These are phyloP conservation scores for Globisporangium cylindrosporum DNA, from an alignment of 352 stramenopile species.

Conservation along the genomic window DNA sequence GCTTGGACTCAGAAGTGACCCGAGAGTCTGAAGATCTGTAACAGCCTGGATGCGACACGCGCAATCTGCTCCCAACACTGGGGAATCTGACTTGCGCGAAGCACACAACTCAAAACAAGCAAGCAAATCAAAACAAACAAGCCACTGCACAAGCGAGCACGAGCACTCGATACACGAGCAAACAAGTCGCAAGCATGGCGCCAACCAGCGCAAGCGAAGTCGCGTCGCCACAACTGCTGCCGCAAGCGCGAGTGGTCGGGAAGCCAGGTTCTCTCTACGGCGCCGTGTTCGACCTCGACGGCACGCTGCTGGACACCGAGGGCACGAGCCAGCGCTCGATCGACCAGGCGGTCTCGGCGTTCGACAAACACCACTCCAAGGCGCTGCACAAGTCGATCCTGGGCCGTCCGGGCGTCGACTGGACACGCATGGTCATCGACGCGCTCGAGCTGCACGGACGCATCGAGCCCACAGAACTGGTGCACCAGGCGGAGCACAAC, in stretches of 20 bases:
- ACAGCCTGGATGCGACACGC: not conserved
- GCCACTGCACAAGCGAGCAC: not conserved
- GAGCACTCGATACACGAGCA: not conserved
- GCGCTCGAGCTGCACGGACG: slow-evolving; percentile 31
- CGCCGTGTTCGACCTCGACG: slow-evolving; percentile 83
- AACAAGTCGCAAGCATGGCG: not conserved
- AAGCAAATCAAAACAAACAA: not conserved
- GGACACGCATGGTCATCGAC: slow-evolving; percentile 73
- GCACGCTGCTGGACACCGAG: slow-evolving; percentile 80
- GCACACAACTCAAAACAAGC: not conserved
- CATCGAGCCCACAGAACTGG: slow-evolving; percentile 55
- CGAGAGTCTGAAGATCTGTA: not conserved
- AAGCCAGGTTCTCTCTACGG: slow-evolving; percentile 19
- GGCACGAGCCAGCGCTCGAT: slow-evolving; percentile 64
- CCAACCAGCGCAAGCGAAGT: not conserved
- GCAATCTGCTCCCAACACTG: not conserved
- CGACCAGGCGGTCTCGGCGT: slow-evolving; percentile 41
- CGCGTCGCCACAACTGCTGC: not conserved
- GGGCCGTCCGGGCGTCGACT: slow-evolving; percentile 58
- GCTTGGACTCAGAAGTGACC: not conserved
- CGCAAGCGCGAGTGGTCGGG: not conserved
- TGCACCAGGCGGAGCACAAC: slow-evolving; percentile 51
- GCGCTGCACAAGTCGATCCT: slow-evolving; percentile 75
- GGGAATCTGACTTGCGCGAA: not conserved
- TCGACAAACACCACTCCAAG: slow-evolving; percentile 57